phyloP scores from a whole-genome alignment of 2,329 filamentous ascomycete genomes.

The Microcyclospora pomicola region DNA sequence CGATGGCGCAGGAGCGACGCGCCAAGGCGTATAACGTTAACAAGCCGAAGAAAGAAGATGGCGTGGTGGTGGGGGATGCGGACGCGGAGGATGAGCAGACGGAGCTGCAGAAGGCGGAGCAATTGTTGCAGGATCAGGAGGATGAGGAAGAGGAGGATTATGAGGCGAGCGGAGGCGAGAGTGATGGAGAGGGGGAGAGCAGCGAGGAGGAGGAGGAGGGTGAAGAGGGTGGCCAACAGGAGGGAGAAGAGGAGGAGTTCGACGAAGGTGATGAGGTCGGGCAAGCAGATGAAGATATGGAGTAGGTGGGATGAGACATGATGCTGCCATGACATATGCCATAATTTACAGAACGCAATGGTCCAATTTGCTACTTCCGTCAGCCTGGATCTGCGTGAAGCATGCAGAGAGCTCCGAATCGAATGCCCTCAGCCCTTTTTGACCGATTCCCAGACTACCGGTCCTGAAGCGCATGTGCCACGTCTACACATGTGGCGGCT shows the following conservation, averaged over 20 bases:
- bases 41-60: conserved; percentile 19
- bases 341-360: too few relatives aligned
- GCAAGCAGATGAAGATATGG: conserved; percentile 6
- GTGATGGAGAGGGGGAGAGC: conserved; percentile 20
- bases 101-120: conserved; percentile 20
- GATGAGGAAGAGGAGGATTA: conserved; percentile 23
- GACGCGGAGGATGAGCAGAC: conserved; percentile 13
- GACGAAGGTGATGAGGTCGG: conserved; percentile 12
- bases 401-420: too few relatives aligned
- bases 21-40: conserved; percentile 47
- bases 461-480: too few relatives aligned
- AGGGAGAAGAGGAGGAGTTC: conserved; percentile 11
- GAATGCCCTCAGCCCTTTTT: too few relatives aligned
- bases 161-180: conserved; percentile 20
- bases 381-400: too few relatives aligned
- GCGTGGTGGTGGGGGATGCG: conserved; percentile 8
- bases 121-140: conserved; percentile 21
- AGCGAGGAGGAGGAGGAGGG: conserved; percentile 17
- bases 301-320: too few relatives aligned
- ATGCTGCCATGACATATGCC: too few relatives aligned
- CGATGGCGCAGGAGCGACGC: conserved; percentile 44
- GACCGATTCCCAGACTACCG: too few relatives aligned
- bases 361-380: too few relatives aligned
- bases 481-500: too few relatives aligned
- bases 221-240: conserved; percentile 11